phyloP scores from a whole-genome alignment of 116 monocot species.

The Papilionanthe hybrid region DNA sequence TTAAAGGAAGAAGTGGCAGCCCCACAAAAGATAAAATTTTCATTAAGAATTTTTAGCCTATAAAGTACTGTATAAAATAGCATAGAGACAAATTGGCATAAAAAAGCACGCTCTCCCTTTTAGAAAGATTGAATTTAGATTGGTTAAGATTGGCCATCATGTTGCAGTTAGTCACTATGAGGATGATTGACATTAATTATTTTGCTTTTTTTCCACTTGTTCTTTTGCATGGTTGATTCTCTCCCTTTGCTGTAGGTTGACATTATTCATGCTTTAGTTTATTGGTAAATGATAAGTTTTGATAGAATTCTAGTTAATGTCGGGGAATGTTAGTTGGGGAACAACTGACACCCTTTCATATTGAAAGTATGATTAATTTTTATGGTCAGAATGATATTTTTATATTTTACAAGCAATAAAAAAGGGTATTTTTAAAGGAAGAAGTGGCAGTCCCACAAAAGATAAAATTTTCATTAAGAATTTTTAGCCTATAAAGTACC shows the following conservation, averaged over 20 bases:
- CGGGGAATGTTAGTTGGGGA: not conserved
- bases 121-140: not conserved
- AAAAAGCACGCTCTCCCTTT: not conserved
- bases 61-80: too few relatives aligned
- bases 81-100: not conserved
- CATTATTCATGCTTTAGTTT: not conserved
- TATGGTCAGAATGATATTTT: not conserved
- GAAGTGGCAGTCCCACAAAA: not conserved
- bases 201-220: not conserved
- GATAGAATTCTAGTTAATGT: not conserved
- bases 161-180: not conserved
- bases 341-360: not conserved
- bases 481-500: too few relatives aligned
- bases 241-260: not conserved
- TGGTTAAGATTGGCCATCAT: not conserved
- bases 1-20: too few relatives aligned
- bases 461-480: not conserved
- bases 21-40: not conserved
- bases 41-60: too few relatives aligned
- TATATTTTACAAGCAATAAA: not conserved
- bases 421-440: not conserved
- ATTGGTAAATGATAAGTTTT: not conserved
- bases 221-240: not conserved
- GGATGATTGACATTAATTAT: not conserved
- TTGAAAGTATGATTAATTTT: not conserved